These are phyloP conservation scores for Penicillium griseofulvum DNA, from an alignment of 2,329 filamentous ascomycete species.

Conservation along the genomic window DNA sequence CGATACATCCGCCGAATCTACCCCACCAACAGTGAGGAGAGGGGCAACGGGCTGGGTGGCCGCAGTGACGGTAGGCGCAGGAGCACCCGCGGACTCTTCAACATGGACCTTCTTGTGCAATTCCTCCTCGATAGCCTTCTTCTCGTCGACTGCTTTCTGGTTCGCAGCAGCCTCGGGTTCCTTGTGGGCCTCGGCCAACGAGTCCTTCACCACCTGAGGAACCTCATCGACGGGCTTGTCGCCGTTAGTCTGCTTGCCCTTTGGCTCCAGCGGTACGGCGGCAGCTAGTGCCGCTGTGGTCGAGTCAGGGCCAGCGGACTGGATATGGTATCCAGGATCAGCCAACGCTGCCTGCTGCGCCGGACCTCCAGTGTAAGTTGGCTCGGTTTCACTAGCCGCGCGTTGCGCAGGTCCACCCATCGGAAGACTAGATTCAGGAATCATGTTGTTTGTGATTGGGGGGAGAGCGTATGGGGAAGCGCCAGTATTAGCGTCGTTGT, in stretches of 20 bases:
- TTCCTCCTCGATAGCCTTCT: slow-evolving; percentile 71
- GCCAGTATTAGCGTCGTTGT: slow-evolving; percentile 32
- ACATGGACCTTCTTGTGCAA: slow-evolving; percentile 55
- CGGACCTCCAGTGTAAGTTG: slow-evolving; percentile 13
- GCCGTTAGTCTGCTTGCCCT: slow-evolving; percentile 24
- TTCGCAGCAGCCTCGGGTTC: slow-evolving; percentile 70
- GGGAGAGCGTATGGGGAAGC: slow-evolving; percentile 52
- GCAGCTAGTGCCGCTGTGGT: slow-evolving; percentile 48
- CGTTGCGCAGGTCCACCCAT: slow-evolving; percentile 51
- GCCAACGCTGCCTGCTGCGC: slow-evolving; percentile 29
- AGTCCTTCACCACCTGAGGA: slow-evolving; percentile 47
- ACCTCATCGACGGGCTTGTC: slow-evolving; percentile 32
- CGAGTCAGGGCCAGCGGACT: slow-evolving; percentile 50
- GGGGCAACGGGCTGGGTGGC: slow-evolving; percentile 41
- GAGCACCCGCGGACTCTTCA: slow-evolving; percentile 38
- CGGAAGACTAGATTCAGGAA: slow-evolving; percentile 79
- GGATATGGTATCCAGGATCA: slow-evolving; percentile 54
- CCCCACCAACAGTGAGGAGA: slow-evolving; percentile 13
- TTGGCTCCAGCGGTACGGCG: slow-evolving; percentile 44
- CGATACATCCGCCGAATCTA: slow-evolving; percentile 29
- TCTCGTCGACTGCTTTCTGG: slow-evolving; percentile 68
- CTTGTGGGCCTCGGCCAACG: slow-evolving; percentile 52
- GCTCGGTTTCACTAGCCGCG: slow-evolving; percentile 20
- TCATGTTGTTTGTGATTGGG: slow-evolving; percentile 61
- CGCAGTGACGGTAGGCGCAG: slow-evolving; percentile 43